Evolutionary conservation across 768 basidiomycete genomes (phyloP), one percentile per base, ranked within the genome.

Genomic region (Mycena floridula): DNA sequence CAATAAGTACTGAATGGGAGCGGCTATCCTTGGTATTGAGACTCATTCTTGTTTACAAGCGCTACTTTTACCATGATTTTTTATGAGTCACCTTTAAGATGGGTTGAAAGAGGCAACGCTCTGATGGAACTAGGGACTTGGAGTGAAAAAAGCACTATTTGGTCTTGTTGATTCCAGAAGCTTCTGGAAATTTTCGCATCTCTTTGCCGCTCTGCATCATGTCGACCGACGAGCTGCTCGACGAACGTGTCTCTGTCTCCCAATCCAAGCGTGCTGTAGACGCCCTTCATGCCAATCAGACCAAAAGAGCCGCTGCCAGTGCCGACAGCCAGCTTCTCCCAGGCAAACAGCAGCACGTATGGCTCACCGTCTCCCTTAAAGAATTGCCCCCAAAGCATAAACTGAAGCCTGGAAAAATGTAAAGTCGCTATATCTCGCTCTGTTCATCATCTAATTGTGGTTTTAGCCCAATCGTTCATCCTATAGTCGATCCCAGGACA

Each of bases 351-450:
- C 89, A 91, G 57, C 70, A 82, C 61, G 72, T 98, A 43, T 97
- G 91, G 89, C 74, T 99, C 16, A 83, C 88, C 52, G 72, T 98
- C 43, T 79, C 89, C 4, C 82, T 92, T 47, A 96, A 95, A 72
- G 76, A 73, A 57, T 85, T 93, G 58, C 76, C 81, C 21, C 73
- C 85, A 25, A 77, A 76, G 48, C 80, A 79, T 57, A 84, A 76
- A 56, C 64, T 92, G 25, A 96, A 89, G 62, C 93, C 93, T 4
- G 65, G 76, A 38, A 81, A 79, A 67, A 88, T 97, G 93, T 96
- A 54, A 54, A 85, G 76, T 26, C 20, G 23, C 20, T 38, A 23
- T 21, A 21, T 18, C 3, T 48, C 28, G 21, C 28, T 43, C 27
- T 5, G 20, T 38, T 16, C 23, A 22, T 20, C 23, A 32, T 30